Conservation (phyloP, 768 basidiomycete genomes). For the Myochromella boudieri region DNA sequence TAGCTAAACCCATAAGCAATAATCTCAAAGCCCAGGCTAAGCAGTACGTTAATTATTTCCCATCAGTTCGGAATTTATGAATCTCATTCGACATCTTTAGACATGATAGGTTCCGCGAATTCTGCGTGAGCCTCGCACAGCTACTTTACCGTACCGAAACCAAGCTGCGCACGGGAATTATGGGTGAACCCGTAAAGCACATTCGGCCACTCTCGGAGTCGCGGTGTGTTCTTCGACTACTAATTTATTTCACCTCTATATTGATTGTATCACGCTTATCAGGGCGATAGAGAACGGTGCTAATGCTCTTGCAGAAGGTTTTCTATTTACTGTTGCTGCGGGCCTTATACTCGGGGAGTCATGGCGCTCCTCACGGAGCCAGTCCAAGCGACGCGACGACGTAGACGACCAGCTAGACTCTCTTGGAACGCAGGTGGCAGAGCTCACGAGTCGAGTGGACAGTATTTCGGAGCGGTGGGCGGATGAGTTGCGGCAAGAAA, state of each 20-base stretch:
- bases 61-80: not conserved
- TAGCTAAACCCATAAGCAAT: conserved; percentile 79
- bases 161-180: conserved; percentile 68
- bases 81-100: conserved; percentile 39
- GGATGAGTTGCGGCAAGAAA: conserved; percentile 43
- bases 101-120: conserved; percentile 67
- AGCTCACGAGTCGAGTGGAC: conserved; percentile 43
- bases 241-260: too few species aligned
- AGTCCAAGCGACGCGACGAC: conserved; percentile 66
- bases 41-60: conserved; percentile 45
- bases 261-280: not conserved
- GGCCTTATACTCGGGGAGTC: conserved; percentile 73
- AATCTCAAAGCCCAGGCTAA: conserved; percentile 69
- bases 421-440: conserved; percentile 45
- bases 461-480: conserved; percentile 40
- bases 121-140: conserved; percentile 78
- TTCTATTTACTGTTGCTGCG: conserved; percentile 78
- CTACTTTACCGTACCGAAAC: conserved; percentile 74
- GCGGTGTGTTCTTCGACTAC: conserved; percentile 43
- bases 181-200: conserved; percentile 72
- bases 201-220: conserved; percentile 78
- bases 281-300: conserved; percentile 88
- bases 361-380: conserved; percentile 70
- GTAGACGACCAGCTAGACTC: conserved; percentile 73
- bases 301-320: conserved; percentile 81